Conservation (phyloP, 169 alveolate species). For the Eimeria falciformis region DNA sequence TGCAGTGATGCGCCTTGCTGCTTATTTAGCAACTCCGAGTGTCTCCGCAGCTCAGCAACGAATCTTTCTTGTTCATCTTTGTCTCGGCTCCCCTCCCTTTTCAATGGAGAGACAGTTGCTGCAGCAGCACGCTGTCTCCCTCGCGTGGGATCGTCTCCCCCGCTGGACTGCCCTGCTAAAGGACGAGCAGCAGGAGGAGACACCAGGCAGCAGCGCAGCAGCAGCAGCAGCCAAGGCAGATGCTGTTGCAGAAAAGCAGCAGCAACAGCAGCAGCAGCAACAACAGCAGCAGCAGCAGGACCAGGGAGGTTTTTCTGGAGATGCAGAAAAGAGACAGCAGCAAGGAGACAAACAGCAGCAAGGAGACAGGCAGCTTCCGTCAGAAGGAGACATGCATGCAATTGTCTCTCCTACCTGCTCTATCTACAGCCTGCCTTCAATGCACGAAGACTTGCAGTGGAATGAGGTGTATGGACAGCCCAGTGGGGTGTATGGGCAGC, state of each 20-base stretch:
- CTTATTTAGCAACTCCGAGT: not conserved
- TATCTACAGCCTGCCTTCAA: not conserved
- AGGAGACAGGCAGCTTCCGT: not conserved
- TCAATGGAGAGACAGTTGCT: not conserved
- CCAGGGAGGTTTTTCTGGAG: no score
- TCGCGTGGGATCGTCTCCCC: not conserved
- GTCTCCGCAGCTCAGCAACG: not conserved
- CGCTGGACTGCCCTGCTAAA: constrained; percentile 8
- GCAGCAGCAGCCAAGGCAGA: not conserved
- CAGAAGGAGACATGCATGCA: not conserved
- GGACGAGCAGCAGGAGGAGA: not conserved
- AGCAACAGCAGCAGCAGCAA: constrained; percentile 7
- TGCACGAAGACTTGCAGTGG: constrained; percentile 26
- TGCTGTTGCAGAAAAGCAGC: not conserved
- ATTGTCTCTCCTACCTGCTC: constrained; percentile 10
- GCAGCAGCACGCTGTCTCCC: not conserved
- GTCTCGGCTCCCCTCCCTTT: not conserved
- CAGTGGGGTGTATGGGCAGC: no score
- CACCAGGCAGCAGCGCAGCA: not conserved
- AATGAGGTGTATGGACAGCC: no score
- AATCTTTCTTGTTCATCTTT: not conserved
- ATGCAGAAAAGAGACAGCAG: no score
- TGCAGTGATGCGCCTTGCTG: not conserved
- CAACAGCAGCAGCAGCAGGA: constrained; percentile 23
- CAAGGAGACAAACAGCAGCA: no score